A percentile compares a stretch with the other conserved stretches of the same genome.
Evolutionary conservation across 805 yeast genomes (phyloP).

Genomic region (Yamadazyma insecticola): DNA sequence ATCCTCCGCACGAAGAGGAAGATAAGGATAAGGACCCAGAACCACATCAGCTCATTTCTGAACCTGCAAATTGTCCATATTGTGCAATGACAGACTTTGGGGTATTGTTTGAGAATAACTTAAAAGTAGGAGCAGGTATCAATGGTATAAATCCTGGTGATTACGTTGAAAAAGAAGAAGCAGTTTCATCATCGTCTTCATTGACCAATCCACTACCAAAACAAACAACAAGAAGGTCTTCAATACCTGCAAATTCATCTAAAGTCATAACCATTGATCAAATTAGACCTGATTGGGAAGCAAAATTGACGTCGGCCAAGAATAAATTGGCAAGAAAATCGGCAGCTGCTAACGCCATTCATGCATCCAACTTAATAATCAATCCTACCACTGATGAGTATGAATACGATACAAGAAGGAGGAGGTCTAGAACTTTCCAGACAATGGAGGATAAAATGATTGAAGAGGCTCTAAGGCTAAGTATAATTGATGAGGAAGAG

Average conservation of each 20-base stretch:
- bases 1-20: conserved; percentile 72
- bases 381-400: conserved; percentile 15
- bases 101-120: conserved; percentile 69
- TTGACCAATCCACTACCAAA: conserved; percentile 1
- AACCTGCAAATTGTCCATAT: conserved; percentile 88
- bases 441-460: conserved; percentile 66
- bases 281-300: conserved; percentile 93
- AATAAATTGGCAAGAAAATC: conserved; percentile 77
- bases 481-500: conserved; percentile 66
- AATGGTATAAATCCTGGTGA: conserved; percentile 50
- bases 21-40: conserved; percentile 25
- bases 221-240: conserved; percentile 24
- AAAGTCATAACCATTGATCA: conserved; percentile 74
- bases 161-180: neutral
- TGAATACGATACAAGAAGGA: conserved; percentile 13
- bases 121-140: conserved; percentile 49
- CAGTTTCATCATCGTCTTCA: neutral
- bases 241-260: conserved; percentile 63
- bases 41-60: conserved; percentile 71
- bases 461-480: conserved; percentile 74
- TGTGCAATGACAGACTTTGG: conserved; percentile 88
- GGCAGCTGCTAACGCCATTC: conserved; percentile 92
- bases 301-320: conserved; percentile 65
- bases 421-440: conserved; percentile 9
- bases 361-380: conserved; percentile 74